These are phyloP conservation scores for Elaphomyces granulatus DNA, from an alignment of 495 filamentous ascomycete species.

Conservation along the genomic window DNA sequence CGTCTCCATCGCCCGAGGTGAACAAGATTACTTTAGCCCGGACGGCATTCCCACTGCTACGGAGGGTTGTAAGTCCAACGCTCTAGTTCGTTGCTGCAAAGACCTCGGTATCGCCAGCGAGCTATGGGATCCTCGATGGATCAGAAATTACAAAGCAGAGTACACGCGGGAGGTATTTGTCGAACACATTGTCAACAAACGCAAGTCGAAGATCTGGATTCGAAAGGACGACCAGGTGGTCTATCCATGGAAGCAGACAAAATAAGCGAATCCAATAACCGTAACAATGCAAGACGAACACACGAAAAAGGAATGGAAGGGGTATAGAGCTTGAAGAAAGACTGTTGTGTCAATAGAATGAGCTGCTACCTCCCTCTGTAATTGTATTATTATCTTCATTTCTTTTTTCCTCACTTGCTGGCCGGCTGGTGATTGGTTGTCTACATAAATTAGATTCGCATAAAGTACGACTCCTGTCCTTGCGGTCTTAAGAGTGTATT, in stretches of 20 bases:
- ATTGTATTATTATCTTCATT: too few species aligned
- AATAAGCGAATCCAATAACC: too few species aligned
- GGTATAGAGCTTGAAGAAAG: too few species aligned
- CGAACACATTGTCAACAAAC: slow-evolving; percentile 73
- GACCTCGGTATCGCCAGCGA: slow-evolving; percentile 91
- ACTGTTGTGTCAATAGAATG: too few species aligned
- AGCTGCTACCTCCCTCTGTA: too few species aligned
- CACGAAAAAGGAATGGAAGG: too few species aligned
- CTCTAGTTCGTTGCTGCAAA: slow-evolving; percentile 93
- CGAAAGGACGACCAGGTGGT: slow-evolving; percentile 67
- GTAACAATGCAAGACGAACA: too few species aligned
- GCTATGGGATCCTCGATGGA: slow-evolving; percentile 91
- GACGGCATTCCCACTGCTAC: slow-evolving; percentile 94
- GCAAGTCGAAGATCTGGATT: slow-evolving; percentile 73
- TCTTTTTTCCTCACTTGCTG: too few species aligned
- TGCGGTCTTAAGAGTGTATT: too few species aligned
- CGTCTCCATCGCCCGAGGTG: slow-evolving; percentile 83
- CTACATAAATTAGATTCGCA: too few species aligned
- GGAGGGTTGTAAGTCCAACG: slow-evolving; percentile 94
- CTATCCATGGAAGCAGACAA: slow-evolving; percentile 69
- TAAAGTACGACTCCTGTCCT: too few species aligned
- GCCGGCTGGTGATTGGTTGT: too few species aligned
- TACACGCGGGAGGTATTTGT: slow-evolving; percentile 66
- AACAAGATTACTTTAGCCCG: slow-evolving; percentile 85
- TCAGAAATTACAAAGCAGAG: slow-evolving; percentile 51